phyloP scores from a whole-genome alignment of 495 filamentous ascomycete genomes.

The Trichoderma parareesei region DNA sequence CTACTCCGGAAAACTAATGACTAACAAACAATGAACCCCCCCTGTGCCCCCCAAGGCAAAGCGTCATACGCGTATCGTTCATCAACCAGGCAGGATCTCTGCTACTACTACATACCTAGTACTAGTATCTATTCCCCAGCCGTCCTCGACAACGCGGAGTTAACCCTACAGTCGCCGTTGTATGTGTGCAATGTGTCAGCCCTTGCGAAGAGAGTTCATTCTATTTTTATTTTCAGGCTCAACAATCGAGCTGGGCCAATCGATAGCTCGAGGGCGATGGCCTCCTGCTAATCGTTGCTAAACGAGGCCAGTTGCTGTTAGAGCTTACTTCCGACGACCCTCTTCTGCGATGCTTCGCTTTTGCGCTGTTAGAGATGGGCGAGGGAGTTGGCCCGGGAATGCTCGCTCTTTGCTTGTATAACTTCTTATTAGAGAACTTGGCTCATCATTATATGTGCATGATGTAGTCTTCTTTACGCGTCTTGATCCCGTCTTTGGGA shows the following conservation, averaged over 20 bases:
- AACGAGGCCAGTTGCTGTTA: background rate
- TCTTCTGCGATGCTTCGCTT: background rate
- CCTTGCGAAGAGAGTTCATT: background rate
- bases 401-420: background rate
- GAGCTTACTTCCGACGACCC: background rate
- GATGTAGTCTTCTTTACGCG: background rate
- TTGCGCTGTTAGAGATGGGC: background rate
- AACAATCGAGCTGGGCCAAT: background rate
- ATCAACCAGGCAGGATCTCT: background rate
- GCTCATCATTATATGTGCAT: background rate
- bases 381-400: background rate
- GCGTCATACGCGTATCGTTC: background rate
- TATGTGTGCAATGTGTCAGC: background rate
- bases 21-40: too few relatives aligned
- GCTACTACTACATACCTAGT: too few relatives aligned
- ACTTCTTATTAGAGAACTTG: too few relatives aligned
- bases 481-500: background rate
- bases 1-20: too few relatives aligned
- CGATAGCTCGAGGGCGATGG: background rate
- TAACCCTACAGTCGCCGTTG: background rate
- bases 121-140: too few relatives aligned
- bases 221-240: slow-evolving; percentile 1
- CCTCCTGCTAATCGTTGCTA: background rate
- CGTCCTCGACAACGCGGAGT: background rate
- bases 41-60: too few relatives aligned